Evolutionary conservation across 352 stramenopile species (phyloP), one percentile per base, ranked within the genome.

Genomic region (Aphanomyces euteiches): DNA sequence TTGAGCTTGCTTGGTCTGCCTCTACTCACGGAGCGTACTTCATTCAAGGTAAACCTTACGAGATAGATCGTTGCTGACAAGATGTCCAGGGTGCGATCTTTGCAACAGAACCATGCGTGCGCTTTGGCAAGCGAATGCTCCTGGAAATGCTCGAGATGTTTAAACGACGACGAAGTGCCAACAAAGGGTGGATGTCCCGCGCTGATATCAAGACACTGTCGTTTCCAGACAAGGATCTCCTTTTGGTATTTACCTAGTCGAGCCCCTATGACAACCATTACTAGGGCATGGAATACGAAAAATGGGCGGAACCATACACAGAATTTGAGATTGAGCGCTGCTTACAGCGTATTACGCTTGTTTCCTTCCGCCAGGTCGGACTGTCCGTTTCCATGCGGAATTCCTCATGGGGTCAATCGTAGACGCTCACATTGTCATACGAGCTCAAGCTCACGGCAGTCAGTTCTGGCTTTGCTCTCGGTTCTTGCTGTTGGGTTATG

Each of bases 391-490:
- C n/a, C n/a, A n/a, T 1, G 13, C n/a, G 13, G 13, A n/a, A n/a
- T 53, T 19, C n/a, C 47, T 66, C n/a, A 10, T 13, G 7, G 15
- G 21, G 13, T 7, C 47, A 50, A 21, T 21, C 38, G n/a, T 67
- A 70, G 64, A 70, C 64, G 15, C 59, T 88, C 15, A 47, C 66
- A 2, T 74, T 93, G 19, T 63, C 78, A 15, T 95, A 95, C 66
- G 82, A 82, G 56, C 78, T 93, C 10, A 76, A 83, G 39, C 40
- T 95, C 53, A 93, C 85, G 15, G 77, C 85, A 15, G 65, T 93
- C 21, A 95, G 87, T 65, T 90, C 87, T 1, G 87, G 87, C 13
- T 88, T 82, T 48, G 87, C 78, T 40, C 76, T 95, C 37, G 87
- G 87, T 0, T 78, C 87, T 1, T 80, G 79, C 65, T 78, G 84